Evolutionary conservation across 345 rosid genomes (phyloP), one percentile per base, ranked within the genome.

Genomic region (Iberis pinnata): DNA sequence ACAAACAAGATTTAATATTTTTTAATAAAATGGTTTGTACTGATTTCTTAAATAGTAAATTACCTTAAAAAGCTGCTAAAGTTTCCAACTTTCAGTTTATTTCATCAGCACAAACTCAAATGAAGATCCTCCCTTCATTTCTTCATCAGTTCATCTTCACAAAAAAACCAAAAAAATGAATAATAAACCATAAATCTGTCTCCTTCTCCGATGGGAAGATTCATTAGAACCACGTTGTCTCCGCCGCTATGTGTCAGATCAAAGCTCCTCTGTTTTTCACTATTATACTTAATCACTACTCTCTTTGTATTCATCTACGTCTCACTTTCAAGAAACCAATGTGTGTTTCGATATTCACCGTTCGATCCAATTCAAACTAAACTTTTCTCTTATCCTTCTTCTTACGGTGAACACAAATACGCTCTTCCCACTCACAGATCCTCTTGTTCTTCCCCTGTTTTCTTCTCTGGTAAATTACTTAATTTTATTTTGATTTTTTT

Each of bases 341-440:
- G 98, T 59, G 74, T 87, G 68, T 76, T 81, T 75, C 69, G 81
- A 35, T 75, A 79, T 22, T 87, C 98, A 8, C 84, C 95, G 7
- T 84, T 70, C 37, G 83, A 84, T 52, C 98, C 92, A 5, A 58
- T 87, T 18, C 82, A 72, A 32, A 35, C 71, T 22, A 75, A 87
- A 3, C 77, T 87, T 49, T 90, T 87, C 77, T 66, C 82, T 3
- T 90, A 80, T 56, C 95, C 95, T 58, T 39, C 74, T 33, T 76
- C 89, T 56, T 90, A 90, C 29, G 92, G 95, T 56, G 75, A 78
- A 41, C 95, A 87, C 80, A 90, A 90, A 68, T 79, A 90, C 43
- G 88, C 86, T 65, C 63, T 84, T 68, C 73, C 86, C 32, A 77
- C 96, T 11, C 76, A 76, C 38, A 82, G 82, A 69, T 53, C 80